Base-by-base conservation (phyloP, 768 basidiomycete species). In the Kwoniella newhampshirensis region DNA sequence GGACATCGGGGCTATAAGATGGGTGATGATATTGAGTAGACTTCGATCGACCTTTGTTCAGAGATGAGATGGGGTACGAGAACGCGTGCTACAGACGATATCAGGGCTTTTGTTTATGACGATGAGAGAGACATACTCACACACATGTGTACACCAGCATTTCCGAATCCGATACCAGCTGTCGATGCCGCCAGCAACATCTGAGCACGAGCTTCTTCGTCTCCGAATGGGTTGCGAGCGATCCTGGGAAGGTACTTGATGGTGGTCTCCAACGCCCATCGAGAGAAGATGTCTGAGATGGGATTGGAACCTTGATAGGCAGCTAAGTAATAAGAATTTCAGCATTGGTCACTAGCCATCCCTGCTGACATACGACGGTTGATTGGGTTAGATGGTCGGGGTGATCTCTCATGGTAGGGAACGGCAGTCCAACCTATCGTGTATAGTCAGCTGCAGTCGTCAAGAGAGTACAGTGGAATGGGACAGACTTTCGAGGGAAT, bases 141-240 rank as follows among this genome's bases (percentile, higher is more conserved):
- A 4, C 66, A 64, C 45, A 69, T 56, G 43, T 69, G 60, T 17
- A 75, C 74, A 47, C 74, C 74, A 13, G 74, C 74, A 49, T 72
- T 75, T 13, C 74, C 74, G 56, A 75, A 75, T 5, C 93, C 92
- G 43, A 94, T 94, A 30, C 93, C 93, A 61, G 93, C 93, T 59
- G 94, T 92, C 12, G 91, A 91, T 12, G 92, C 84, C 1, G 92
- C 92, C 57, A 97, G 80, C 87, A 97, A 84, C 91, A 98, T 96
- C 75, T 91, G 88, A 15, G 82, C 80, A 66, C 90, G 83, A 9
- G 94, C 91, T 73, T 94, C 90, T 15, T 81, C 78, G 73, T 97
- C 89, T 44, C 85, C 82, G 13, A 77, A 58, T 2, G 70, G 81
- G 71, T 94, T 83, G 71, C 85, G 87, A 1, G 89, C 86, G 40